phyloP scores from a whole-genome alignment of 768 basidiomycete genomes.

The Nidula microcarpa region DNA sequence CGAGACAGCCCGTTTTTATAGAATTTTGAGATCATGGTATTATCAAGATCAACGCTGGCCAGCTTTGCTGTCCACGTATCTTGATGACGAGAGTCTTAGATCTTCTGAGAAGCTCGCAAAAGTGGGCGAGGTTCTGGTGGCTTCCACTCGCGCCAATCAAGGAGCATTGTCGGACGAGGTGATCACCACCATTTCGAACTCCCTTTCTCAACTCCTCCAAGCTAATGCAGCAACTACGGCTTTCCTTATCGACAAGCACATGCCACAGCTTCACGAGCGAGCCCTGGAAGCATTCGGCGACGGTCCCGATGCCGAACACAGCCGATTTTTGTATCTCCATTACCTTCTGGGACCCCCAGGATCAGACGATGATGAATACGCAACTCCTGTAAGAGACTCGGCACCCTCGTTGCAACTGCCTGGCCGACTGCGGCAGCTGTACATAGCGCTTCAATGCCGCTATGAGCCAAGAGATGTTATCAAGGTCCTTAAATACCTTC shows the following conservation, averaged over 20 bases:
- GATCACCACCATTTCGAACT: constrained; percentile 44
- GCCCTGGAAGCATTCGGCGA: constrained; percentile 53
- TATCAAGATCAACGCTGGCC: constrained; percentile 75
- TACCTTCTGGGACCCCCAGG: constrained; percentile 60
- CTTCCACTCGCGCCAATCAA: constrained; percentile 42
- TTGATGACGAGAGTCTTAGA: constrained; percentile 68
- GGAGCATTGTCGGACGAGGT: constrained; percentile 56
- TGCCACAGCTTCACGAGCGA: constrained; percentile 61
- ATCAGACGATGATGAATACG: constrained; percentile 37
- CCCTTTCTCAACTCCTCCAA: constrained; percentile 64
- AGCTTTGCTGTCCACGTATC: constrained; percentile 64
- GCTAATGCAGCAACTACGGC: constrained; percentile 67
- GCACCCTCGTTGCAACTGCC: constrained; percentile 44
- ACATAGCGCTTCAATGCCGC: constrained; percentile 71
- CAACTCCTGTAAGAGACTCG: constrained; percentile 12
- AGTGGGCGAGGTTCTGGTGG: constrained; percentile 57
- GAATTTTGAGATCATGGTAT: constrained; percentile 83
- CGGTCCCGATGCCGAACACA: constrained; percentile 32
- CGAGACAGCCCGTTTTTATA: constrained; percentile 82
- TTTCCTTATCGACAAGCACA: constrained; percentile 62
- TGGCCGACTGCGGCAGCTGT: constrained; percentile 50
- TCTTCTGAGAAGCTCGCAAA: constrained; percentile 61
- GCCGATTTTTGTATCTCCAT: constrained; percentile 75
- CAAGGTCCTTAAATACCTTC: constrained; percentile 52
- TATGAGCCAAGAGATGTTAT: constrained; percentile 66